Percentiles rank a stretch among this genome's conserved stretches.
phyloP scores from a whole-genome alignment of 2,329 filamentous ascomycete genomes.

The Xylariaceae sp. region DNA sequence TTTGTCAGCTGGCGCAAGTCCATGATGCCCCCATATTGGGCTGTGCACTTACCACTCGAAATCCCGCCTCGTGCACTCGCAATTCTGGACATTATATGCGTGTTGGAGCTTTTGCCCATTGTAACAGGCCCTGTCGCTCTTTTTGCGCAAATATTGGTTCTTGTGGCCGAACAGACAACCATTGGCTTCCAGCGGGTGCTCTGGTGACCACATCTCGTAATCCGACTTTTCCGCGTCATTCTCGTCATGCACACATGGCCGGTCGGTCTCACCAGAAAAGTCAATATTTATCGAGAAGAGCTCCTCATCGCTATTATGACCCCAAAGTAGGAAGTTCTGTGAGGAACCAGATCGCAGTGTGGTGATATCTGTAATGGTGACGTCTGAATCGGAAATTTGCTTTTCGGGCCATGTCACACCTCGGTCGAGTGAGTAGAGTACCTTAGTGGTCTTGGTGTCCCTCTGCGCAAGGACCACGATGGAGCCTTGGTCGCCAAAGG shows the following conservation, averaged over 20 bases:
- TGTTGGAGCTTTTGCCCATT: constrained; percentile 70
- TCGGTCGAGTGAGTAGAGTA: constrained; percentile 77
- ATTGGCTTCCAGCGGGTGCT: constrained; percentile 72
- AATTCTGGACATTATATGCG: constrained; percentile 72
- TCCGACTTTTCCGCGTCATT: constrained; percentile 54
- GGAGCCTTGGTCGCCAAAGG: constrained; percentile 92
- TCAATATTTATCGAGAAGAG: constrained; percentile 79
- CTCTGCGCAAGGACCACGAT: constrained; percentile 84
- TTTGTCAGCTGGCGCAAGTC: constrained; percentile 29
- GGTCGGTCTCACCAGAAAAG: constrained; percentile 75
- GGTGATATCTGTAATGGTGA: constrained; percentile 75
- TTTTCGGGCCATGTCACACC: constrained; percentile 76
- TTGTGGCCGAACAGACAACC: constrained; percentile 92
- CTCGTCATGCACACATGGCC: constrained; percentile 66
- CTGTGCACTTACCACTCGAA: constrained; percentile 75
- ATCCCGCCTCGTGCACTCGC: constrained; percentile 77
- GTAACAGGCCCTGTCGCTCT: constrained; percentile 71
- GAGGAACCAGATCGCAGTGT: constrained; percentile 87
- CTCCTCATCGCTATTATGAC: constrained; percentile 53
- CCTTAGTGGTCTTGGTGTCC: constrained; percentile 59
- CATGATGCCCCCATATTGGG: constrained; percentile 13
- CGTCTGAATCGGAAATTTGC: constrained; percentile 66
- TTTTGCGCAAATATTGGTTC: constrained; percentile 88
- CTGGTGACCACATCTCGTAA: constrained; percentile 84
- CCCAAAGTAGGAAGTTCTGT: constrained; percentile 90